A percentile compares a stretch with the other conserved stretches of the same genome.
Evolutionary conservation across 2,329 filamentous ascomycete species (phyloP).

Genomic region (Incumbomyces lentus): DNA sequence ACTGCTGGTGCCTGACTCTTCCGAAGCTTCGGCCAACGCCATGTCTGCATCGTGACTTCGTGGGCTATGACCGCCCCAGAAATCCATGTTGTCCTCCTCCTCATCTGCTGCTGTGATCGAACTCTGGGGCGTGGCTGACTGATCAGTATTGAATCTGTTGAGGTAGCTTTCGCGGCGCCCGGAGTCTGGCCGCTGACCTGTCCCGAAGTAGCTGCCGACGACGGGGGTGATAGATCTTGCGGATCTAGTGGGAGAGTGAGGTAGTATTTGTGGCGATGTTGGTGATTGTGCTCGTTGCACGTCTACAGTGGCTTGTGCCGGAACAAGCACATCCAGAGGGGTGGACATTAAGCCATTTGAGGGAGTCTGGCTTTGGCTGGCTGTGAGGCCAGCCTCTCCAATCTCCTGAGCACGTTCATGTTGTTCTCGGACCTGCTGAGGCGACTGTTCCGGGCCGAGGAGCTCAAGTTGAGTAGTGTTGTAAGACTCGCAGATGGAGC

Average conservation of each 20-base stretch:
- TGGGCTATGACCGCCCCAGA: constrained; percentile 44
- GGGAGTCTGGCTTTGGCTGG: constrained; percentile 19
- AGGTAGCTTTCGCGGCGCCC: constrained; percentile 15
- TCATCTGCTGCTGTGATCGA: constrained; percentile 14
- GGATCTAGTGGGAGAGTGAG: constrained; percentile 23
- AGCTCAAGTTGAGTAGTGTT: constrained; percentile 36
- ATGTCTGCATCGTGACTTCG: constrained; percentile 19
- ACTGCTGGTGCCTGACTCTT: constrained; percentile 10
- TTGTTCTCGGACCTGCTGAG: constrained; percentile 15
- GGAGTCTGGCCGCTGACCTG: constrained; percentile 27
- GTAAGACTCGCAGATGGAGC: constrained; percentile 46
- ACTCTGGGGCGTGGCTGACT: constrained; percentile 2
- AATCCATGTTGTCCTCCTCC: constrained; percentile 43
- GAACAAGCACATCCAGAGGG: constrained; percentile 8
- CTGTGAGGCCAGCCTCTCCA: constrained; percentile 19
- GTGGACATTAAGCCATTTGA: constrained; percentile 12
- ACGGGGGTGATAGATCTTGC: constrained; percentile 32
- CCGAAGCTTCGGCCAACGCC: constrained; percentile 22
- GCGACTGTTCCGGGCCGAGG: constrained; percentile 25
- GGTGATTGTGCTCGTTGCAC: constrained; percentile 10
- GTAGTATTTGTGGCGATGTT: constrained; percentile 26
- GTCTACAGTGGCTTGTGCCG: constrained; percentile 23
- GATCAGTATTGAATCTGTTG: constrained; percentile 4
- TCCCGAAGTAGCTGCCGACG: constrained; percentile 37
- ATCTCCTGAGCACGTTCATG: constrained; percentile 17